Conservation (phyloP, 768 basidiomycete genomes). For the Rhodotorula babjevae region DNA sequence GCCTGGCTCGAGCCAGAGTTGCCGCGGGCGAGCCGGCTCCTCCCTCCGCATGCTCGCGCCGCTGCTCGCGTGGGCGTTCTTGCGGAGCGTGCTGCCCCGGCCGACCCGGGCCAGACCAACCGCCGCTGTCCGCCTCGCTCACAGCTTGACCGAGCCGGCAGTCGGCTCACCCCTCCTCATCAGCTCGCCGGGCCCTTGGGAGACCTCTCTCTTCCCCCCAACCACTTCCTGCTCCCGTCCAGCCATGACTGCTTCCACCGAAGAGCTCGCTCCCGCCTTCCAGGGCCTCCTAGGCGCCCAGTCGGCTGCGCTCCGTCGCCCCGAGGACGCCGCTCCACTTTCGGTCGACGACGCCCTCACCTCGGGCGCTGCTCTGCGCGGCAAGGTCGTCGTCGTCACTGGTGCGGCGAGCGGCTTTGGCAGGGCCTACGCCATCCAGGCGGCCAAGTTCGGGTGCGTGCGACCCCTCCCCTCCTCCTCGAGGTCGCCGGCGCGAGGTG, state of each 20-base stretch:
- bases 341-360: slow-evolving; percentile 1
- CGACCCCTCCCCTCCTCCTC: not conserved
- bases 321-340: not conserved
- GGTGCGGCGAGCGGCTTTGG: slow-evolving; percentile 27
- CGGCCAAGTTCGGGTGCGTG: not conserved
- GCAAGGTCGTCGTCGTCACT: slow-evolving; percentile 30
- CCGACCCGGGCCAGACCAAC: too few species aligned
- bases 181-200: too few species aligned
- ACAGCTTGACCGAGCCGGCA: too few species aligned
- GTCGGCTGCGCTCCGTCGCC: not conserved
- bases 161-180: too few species aligned
- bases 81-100: too few species aligned
- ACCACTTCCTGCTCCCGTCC: too few species aligned
- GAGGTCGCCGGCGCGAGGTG: too few species aligned
- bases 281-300: not conserved
- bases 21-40: too few species aligned
- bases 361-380: not conserved
- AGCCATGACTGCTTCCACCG: not conserved
- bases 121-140: too few species aligned
- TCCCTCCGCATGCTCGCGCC: too few species aligned
- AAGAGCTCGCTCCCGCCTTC: not conserved
- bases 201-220: not conserved
- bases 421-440: not conserved
- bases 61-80: too few species aligned
- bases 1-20: too few species aligned